Percentiles rank a stretch among this genome's conserved stretches.
phyloP scores from a whole-genome alignment of 805 yeast species.

The Clavispora carvajalis region DNA sequence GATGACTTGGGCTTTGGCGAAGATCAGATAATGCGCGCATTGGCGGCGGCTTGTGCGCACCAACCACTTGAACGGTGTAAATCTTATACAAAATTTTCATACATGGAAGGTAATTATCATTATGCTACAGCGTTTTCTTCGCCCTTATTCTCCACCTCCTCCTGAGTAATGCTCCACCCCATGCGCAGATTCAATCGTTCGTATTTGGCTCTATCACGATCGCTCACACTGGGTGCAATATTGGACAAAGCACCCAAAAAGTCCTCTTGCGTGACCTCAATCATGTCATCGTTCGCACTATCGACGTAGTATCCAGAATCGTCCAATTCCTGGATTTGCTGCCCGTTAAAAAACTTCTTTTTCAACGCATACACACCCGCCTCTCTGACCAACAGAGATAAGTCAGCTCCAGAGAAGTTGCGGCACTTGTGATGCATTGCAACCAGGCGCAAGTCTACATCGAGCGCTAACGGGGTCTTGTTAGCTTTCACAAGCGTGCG shows the following conservation, averaged over 20 bases:
- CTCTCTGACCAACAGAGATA: slow-evolving; percentile 86
- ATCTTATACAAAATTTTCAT: too few relatives aligned
- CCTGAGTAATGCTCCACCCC: slow-evolving; percentile 57
- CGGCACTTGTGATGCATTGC: slow-evolving; percentile 77
- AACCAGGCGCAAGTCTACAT: slow-evolving; percentile 56
- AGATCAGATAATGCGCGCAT: too few relatives aligned
- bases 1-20: neutral
- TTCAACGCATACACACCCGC: slow-evolving; percentile 89
- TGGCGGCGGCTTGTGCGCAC: neutral
- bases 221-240: slow-evolving; percentile 89
- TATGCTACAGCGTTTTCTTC: slow-evolving; percentile 1
- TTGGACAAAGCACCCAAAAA: slow-evolving; percentile 65
- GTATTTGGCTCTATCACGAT: slow-evolving; percentile 72
- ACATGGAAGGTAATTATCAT: neutral
- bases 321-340: slow-evolving; percentile 35
- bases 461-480: slow-evolving; percentile 64
- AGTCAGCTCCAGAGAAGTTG: slow-evolving; percentile 94
- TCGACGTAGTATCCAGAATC: slow-evolving; percentile 33
- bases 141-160: slow-evolving; percentile 20
- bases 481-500: slow-evolving; percentile 67
- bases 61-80: too few relatives aligned
- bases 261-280: slow-evolving; percentile 59
- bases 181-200: slow-evolving; percentile 66
- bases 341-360: slow-evolving; percentile 54
- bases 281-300: slow-evolving; percentile 25